Base-by-base conservation (phyloP, 1,284 basidiomycete genomes). In the Cryptococcus hybrid region DNA sequence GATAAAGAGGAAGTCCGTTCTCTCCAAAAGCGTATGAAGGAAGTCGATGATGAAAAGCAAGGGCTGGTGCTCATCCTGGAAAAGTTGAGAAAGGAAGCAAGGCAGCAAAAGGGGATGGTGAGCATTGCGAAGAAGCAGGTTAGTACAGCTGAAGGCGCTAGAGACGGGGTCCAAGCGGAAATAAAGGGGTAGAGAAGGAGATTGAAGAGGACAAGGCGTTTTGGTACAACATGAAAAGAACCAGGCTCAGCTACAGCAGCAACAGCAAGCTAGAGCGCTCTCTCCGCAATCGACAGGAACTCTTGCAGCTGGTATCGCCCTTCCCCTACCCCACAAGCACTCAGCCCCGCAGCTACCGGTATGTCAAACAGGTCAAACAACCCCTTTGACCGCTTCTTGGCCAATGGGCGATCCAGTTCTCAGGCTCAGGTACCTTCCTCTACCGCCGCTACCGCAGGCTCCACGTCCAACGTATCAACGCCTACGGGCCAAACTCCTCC, bases 51-150 rank as follows among this genome's bases (percentile, higher is more conserved):
- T 58, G 86, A 93, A 76, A 88, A 87, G 46, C 85, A 88, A 47
- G 75, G 79, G 7, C 75, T 89, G 55, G 93, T 89, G 78, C 81
- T 79, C 7, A 86, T 89, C 63, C 80, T 93, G 45, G 96, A 98
- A 75, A 94, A 91, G 80, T 76, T 86, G 49, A 92, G 87, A 80
- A 97, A 93, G 79, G 93, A 98, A 51, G 90, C 90, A 0, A 88
- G 96, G 72, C 92, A 96, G 74, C 93, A 98, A 78, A 96, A 93
- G 77, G 96, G 95, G 11, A 82, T 96, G 57, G 83, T 94, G 12
- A 92, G 93, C 3, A 96, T 99, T 73, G 89, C 90, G 7, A 89
- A 88, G 81, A 99, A 99, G 79, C 96, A 99, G 79, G 81, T 99
- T 24, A 85, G 84, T 12, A 86, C 89, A 0, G 89, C 90, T 51